Evolutionary conservation across 1,284 basidiomycete species (phyloP).

Genomic region (Ceraceosorus bombacis): DNA sequence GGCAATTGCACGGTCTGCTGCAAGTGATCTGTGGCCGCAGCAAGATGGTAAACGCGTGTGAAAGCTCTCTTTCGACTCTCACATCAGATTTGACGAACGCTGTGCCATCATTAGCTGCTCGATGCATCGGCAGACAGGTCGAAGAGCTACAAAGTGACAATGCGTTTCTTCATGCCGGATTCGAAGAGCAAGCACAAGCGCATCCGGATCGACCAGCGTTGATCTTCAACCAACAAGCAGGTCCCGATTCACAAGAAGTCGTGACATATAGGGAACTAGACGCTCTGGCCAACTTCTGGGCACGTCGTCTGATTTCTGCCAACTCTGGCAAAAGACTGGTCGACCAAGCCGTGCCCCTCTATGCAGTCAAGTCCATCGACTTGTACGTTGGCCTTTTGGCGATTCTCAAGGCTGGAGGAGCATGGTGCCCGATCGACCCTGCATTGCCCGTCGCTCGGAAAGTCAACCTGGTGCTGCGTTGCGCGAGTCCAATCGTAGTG

Average conservation of each 20-base stretch:
- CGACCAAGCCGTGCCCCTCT: constrained; percentile 14
- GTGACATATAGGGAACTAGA: constrained; percentile 13
- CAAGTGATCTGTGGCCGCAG: too few relatives aligned
- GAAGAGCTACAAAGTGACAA: not conserved
- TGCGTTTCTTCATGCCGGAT: constrained; percentile 8
- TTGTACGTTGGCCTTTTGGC: constrained; percentile 13
- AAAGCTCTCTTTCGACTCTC: not conserved
- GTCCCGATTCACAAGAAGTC: too few relatives aligned
- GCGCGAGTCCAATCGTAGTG: constrained; percentile 11
- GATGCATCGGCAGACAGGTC: not conserved
- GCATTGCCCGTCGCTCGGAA: constrained; percentile 23
- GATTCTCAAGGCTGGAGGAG: constrained; percentile 17
- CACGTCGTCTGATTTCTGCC: constrained; percentile 2
- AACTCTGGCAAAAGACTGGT: constrained; percentile 3
- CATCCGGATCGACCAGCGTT: constrained; percentile 8
- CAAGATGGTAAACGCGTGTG: not conserved
- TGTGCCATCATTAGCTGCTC: not conserved
- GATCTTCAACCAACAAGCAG: constrained; percentile 4
- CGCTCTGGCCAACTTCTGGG: constrained; percentile 1
- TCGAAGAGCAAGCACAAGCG: constrained; percentile 5
- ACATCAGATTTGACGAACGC: not conserved
- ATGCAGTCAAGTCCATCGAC: constrained; percentile 12
- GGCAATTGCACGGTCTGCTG: too few relatives aligned
- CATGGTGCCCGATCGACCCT: constrained; percentile 38
- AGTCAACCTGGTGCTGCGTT: constrained; percentile 19